A percentile compares a stretch with the other conserved stretches of the same genome.
These are phyloP conservation scores for Chlorella sp. DNA, from an alignment of 139 green algal genomes.

Conservation along the genomic window DNA sequence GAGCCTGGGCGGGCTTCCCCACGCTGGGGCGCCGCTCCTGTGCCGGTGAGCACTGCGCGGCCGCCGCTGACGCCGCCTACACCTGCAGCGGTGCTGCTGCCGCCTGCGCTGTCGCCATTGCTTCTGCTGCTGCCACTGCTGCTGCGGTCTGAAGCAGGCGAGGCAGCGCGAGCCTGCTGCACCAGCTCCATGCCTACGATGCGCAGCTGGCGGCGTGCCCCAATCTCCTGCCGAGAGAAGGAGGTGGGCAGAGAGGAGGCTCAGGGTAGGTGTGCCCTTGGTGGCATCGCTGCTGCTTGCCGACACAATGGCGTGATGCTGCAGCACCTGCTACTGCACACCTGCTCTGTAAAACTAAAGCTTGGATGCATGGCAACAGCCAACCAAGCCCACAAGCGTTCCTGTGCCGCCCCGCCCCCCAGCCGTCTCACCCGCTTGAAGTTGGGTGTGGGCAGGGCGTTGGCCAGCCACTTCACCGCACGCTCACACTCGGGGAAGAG, in stretches of 20 bases:
- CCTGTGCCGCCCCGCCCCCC: too few relatives aligned
- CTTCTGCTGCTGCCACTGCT: neutral
- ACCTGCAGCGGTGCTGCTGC: neutral
- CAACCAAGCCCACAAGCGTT: too few relatives aligned
- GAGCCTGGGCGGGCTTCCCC: neutral
- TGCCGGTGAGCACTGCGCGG: neutral
- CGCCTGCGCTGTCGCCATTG: neutral
- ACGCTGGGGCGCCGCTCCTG: neutral
- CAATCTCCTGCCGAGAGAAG: neutral
- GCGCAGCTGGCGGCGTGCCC: neutral
- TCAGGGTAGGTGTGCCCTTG: neutral
- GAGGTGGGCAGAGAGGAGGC: neutral
- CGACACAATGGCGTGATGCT: too few relatives aligned
- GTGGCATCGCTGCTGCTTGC: neutral
- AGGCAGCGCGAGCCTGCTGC: neutral
- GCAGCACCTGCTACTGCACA: too few relatives aligned
- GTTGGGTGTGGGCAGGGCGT: neutral
- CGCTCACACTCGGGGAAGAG: neutral
- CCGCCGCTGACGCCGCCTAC: neutral
- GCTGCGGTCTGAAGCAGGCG: neutral
- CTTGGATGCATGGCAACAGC: neutral
- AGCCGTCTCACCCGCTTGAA: neutral
- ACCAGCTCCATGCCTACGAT: conserved; percentile 5
- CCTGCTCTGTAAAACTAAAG: neutral
- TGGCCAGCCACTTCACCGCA: neutral